Conservation (phyloP, 108 stramenopile species). For the Stephanodiscus triporus region DNA sequence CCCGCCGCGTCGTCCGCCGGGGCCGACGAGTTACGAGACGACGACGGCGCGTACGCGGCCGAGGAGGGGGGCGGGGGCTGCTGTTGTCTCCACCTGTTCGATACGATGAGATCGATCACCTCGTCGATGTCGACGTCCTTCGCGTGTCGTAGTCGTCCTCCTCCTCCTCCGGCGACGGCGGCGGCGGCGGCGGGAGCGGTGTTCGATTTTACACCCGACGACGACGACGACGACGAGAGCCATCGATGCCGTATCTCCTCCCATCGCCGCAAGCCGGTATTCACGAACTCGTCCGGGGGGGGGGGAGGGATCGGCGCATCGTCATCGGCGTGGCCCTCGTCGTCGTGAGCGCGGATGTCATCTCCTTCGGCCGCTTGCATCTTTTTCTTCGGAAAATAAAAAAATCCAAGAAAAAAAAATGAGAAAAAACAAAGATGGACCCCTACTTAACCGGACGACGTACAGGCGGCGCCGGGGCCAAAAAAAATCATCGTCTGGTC, state of each 20-base stretch:
- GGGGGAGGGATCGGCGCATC: background rate
- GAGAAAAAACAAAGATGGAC: too few relatives aligned
- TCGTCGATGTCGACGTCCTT: slow-evolving; percentile 73
- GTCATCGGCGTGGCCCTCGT: background rate
- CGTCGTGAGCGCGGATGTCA: slow-evolving; percentile 5
- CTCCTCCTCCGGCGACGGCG: slow-evolving; percentile 2
- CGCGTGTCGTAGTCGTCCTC: slow-evolving; percentile 22
- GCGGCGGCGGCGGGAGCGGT: too few relatives aligned
- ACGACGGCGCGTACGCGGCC: too few relatives aligned
- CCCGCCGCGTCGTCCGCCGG: slow-evolving; percentile 7
- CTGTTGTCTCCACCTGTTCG: slow-evolving; percentile 61
- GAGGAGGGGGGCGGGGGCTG: slow-evolving; percentile 10
- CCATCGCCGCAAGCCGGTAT: slow-evolving; percentile 58
- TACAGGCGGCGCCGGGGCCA: too few relatives aligned
- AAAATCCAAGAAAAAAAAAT: too few relatives aligned
- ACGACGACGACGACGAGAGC: slow-evolving; percentile 30
- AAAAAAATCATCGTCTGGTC: too few relatives aligned
- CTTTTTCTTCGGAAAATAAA: too few relatives aligned
- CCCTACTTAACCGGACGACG: too few relatives aligned
- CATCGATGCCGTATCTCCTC: slow-evolving; percentile 55
- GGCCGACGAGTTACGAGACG: background rate
- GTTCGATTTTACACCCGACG: too few relatives aligned
- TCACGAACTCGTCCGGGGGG: slow-evolving; percentile 26
- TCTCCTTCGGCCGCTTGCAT: slow-evolving; percentile 29
- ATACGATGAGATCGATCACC: slow-evolving; percentile 79